phyloP scores from a whole-genome alignment of 2,329 filamentous ascomycete species.

The Rutstroemia sp. region DNA sequence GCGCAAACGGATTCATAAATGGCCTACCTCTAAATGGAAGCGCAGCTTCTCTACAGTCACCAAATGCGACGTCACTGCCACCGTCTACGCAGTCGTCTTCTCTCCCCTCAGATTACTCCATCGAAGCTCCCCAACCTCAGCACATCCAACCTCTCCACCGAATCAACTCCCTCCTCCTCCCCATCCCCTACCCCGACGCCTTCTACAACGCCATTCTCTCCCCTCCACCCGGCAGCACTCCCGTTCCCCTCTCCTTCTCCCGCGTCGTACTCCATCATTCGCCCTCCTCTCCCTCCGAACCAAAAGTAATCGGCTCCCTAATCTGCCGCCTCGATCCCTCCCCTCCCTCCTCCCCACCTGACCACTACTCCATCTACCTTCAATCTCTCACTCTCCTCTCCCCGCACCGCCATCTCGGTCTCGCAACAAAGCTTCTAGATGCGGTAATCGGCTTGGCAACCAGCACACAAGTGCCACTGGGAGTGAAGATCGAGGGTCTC shows the following conservation, averaged over 20 bases:
- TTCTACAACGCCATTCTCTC: constrained; percentile 51
- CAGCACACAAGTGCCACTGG: background rate
- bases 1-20: too few relatives aligned
- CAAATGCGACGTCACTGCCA: constrained; percentile 1
- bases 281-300: constrained; percentile 11
- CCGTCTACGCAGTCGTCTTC: constrained; percentile 20
- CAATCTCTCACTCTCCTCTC: constrained; percentile 56
- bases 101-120: constrained; percentile 39
- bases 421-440: constrained; percentile 48
- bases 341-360: constrained; percentile 14
- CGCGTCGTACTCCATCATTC: constrained; percentile 46
- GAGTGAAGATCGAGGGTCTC: constrained; percentile 34
- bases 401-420: constrained; percentile 53
- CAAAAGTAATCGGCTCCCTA: constrained; percentile 52
- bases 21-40: constrained; percentile 8
- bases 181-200: constrained; percentile 54
- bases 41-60: constrained; percentile 10
- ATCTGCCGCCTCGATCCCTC: constrained; percentile 53
- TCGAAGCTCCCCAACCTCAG: constrained; percentile 41
- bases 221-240: constrained; percentile 41
- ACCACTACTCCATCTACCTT: constrained; percentile 51
- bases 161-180: constrained; percentile 58
- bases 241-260: constrained; percentile 20
- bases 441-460: constrained; percentile 18
- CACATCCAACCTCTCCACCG: constrained; percentile 54